phyloP scores from a whole-genome alignment of 1,139 yeast genomes.

The Debaryomyces subglobosus region DNA sequence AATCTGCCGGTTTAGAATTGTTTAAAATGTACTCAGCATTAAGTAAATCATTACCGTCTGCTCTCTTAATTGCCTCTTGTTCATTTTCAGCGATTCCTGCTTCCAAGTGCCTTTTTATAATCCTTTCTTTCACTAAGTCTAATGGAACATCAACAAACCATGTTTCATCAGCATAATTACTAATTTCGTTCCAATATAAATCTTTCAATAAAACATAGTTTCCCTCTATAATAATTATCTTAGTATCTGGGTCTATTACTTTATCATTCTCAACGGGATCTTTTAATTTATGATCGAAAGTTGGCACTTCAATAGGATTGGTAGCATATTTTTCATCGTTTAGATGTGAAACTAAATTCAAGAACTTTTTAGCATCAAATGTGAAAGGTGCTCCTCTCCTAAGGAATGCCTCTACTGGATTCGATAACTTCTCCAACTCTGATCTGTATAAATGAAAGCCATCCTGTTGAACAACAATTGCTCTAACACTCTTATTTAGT shows the following conservation, averaged over 20 bases:
- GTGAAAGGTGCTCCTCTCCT: slow-evolving; percentile 88
- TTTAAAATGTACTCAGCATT: slow-evolving; percentile 63
- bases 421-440: slow-evolving; percentile 51
- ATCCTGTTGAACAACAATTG: slow-evolving; percentile 59
- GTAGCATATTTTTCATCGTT: slow-evolving; percentile 22
- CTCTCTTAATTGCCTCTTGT: slow-evolving; percentile 66
- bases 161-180: slow-evolving; percentile 37
- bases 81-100: slow-evolving; percentile 64
- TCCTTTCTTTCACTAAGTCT: slow-evolving; percentile 53
- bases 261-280: slow-evolving; percentile 66
- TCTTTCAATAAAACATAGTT: slow-evolving; percentile 56
- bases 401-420: slow-evolving; percentile 58
- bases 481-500: slow-evolving; percentile 20
- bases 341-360: slow-evolving; percentile 26
- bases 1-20: slow-evolving; percentile 35
- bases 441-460: slow-evolving; percentile 78
- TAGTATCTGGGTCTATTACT: slow-evolving; percentile 40
- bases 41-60: slow-evolving; percentile 65
- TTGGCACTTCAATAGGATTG: slow-evolving; percentile 53
- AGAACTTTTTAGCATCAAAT: slow-evolving; percentile 59
- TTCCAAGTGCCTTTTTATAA: slow-evolving; percentile 69
- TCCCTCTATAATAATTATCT: slow-evolving; percentile 67
- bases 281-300: slow-evolving; percentile 71
- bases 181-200: slow-evolving; percentile 53
- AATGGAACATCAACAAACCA: slow-evolving; percentile 54